Conservation (phyloP, 108 stramenopile genomes). For the Cyclotella choctawhatcheeana region DNA sequence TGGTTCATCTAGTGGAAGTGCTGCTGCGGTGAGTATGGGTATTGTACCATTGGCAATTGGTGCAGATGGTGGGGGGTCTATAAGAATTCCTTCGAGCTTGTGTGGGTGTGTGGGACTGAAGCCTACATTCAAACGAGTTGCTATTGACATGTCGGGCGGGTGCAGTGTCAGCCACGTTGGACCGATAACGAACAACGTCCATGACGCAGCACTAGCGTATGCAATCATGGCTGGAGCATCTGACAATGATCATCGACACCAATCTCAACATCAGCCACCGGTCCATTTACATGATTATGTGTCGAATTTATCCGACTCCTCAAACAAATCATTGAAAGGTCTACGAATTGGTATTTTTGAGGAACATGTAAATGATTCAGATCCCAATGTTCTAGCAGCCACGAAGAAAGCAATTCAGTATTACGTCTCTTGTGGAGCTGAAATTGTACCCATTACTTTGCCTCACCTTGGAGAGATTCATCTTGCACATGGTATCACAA, state of each 20-base stretch:
- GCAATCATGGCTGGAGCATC: conserved; percentile 46
- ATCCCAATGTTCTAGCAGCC: conserved; percentile 18
- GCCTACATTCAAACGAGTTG: conserved; percentile 49
- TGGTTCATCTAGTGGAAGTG: conserved; percentile 66
- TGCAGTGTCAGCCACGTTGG: conserved; percentile 48
- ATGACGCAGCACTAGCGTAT: conserved; percentile 49
- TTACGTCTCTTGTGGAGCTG: conserved; percentile 40
- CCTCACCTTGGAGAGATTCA: conserved; percentile 57
- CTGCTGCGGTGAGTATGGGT: conserved; percentile 71
- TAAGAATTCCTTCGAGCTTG: conserved; percentile 66
- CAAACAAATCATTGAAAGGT: conserved; percentile 16
- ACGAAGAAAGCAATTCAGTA: conserved; percentile 38
- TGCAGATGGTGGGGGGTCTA: conserved; percentile 73
- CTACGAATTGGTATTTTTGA: conserved; percentile 40
- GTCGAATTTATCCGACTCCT: neutral
- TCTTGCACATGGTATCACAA: conserved; percentile 59
- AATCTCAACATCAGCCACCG: conserved; percentile 18
- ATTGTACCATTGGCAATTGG: conserved; percentile 67
- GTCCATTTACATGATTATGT: conserved; percentile 34
- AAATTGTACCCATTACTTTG: conserved; percentile 56
- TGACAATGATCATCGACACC: conserved; percentile 23
- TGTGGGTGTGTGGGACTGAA: conserved; percentile 68
- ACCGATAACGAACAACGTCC: conserved; percentile 41
- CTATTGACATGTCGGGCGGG: conserved; percentile 16
- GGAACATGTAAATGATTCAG: conserved; percentile 44